Base-by-base conservation (phyloP, 257 asterid genomes). In the Coffea eugenioides region DNA sequence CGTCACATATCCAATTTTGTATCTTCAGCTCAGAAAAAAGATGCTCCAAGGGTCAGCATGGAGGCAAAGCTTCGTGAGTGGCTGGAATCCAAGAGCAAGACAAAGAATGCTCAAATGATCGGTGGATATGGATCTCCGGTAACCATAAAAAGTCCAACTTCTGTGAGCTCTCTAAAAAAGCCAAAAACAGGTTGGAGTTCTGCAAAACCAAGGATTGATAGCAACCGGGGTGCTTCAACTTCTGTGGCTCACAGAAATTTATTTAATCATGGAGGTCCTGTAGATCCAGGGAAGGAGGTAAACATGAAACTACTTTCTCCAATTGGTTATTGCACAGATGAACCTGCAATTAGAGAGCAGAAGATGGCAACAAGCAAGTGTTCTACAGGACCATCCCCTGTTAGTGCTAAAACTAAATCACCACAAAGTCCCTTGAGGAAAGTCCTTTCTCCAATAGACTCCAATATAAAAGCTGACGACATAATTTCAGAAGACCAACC, bases 1-100 rank as follows among this genome's bases (percentile, higher is more conserved):
- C 93, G 99, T 78, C 93, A 89, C 67, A 85, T 93, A 21, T 85
- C 95, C 68, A 90, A 93, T 87, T 79, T 83, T 52, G 73, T 82
- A 57, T 77, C 81, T 69, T 84, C 97, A 54, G 82, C 90, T 56
- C 90, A 86, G 54, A 88, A 83, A 75, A 89, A 76, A 79, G 80
- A 78, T 11, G 84, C 90, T 80, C 90, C 98, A 48, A 87, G 80
- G 64, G 83, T 78, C 71, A 91, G 92, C 85, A 93, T 93, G 99
- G 98, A 91, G 81, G 93, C 89, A 48, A 95, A 89, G 88, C 98
- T 93, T 77, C 87, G 54, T 48, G 87, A 94, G 57, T 95, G 99
- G 99, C 86, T 91, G 31, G 97, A 92, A 87, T 92, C 96, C 3
- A 93, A 91, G 78, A 98, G 98, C 72, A 93, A 93, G 92, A 84